phyloP scores from a whole-genome alignment of 129 eudicot genomes.

The Sambucus nigra region DNA sequence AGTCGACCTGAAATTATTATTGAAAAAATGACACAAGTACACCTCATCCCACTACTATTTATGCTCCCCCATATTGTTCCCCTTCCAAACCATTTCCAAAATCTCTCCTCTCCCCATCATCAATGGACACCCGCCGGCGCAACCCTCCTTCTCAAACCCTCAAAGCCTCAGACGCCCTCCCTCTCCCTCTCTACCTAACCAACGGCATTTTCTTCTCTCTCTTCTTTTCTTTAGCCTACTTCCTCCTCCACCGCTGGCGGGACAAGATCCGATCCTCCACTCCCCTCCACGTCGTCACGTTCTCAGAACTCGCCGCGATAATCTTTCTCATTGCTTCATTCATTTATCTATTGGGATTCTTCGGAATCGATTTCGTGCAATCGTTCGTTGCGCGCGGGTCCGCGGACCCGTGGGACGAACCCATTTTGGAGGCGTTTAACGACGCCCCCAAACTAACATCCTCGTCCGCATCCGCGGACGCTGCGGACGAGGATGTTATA shows the following conservation, averaged over 20 bases:
- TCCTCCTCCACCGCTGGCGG: constrained; percentile 69
- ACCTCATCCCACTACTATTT: too few species aligned
- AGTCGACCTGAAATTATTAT: too few species aligned
- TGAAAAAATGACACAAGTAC: too few species aligned
- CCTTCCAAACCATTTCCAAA: constrained; percentile 18
- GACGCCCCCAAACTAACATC: background rate
- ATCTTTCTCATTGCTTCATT: constrained; percentile 48
- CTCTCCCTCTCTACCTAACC: constrained; percentile 64
- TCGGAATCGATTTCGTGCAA: constrained; percentile 64
- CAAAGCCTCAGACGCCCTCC: constrained; percentile 71
- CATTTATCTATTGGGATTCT: constrained; percentile 54
- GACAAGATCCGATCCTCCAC: constrained; percentile 58
- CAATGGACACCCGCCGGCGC: constrained; percentile 6
- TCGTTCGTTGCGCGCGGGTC: constrained; percentile 37
- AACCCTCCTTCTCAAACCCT: constrained; percentile 22
- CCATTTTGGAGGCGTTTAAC: background rate
- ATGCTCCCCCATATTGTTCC: constrained; percentile 25
- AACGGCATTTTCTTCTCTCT: constrained; percentile 65
- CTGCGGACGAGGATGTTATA: constrained; percentile 35
- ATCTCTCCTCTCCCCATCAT: constrained; percentile 3
- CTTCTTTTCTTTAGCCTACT: constrained; percentile 57
- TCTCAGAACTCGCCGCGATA: constrained; percentile 52
- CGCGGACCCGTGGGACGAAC: constrained; percentile 13
- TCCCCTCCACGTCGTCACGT: constrained; percentile 58
- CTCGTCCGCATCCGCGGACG: constrained; percentile 3